Evolutionary conservation across 176 grass and related monocot species (phyloP).

Genomic region (Echinochloa phyllopogon): DNA sequence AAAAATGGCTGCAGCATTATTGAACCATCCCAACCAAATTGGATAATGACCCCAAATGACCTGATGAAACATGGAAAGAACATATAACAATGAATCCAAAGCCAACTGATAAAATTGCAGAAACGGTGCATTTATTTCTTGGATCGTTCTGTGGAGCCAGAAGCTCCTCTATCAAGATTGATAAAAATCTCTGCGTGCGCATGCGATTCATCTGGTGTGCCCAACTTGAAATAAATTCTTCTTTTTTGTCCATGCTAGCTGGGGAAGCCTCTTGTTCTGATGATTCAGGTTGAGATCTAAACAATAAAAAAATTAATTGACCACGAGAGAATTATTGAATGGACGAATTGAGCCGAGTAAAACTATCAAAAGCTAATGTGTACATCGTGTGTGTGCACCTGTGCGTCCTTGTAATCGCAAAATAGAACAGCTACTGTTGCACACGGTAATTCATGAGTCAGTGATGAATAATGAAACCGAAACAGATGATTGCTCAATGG

Average conservation of each 20-base stretch:
- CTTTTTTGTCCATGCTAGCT: not conserved
- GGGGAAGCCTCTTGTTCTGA: not conserved
- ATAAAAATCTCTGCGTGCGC: not conserved
- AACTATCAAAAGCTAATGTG: not conserved
- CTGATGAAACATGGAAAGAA: not conserved
- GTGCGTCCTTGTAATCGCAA: not conserved
- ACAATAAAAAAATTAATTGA: not conserved
- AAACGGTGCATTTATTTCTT: not conserved
- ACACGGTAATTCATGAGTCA: constrained; percentile 3
- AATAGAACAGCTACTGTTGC: not conserved
- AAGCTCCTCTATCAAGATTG: not conserved
- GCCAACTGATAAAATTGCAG: not conserved
- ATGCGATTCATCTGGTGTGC: not conserved
- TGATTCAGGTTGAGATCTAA: not conserved
- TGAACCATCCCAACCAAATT: not conserved
- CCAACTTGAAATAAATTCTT: not conserved
- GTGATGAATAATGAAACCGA: not conserved
- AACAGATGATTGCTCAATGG: not conserved
- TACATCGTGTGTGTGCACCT: not conserved
- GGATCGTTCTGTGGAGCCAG: not conserved
- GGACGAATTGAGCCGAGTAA: not conserved
- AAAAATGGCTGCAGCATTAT: not conserved
- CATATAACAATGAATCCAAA: not conserved
- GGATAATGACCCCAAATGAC: not conserved
- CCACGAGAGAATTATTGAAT: not conserved